These are phyloP conservation scores for Yamagishiella unicocca DNA, from an alignment of 139 green algal genomes.

Conservation along the genomic window DNA sequence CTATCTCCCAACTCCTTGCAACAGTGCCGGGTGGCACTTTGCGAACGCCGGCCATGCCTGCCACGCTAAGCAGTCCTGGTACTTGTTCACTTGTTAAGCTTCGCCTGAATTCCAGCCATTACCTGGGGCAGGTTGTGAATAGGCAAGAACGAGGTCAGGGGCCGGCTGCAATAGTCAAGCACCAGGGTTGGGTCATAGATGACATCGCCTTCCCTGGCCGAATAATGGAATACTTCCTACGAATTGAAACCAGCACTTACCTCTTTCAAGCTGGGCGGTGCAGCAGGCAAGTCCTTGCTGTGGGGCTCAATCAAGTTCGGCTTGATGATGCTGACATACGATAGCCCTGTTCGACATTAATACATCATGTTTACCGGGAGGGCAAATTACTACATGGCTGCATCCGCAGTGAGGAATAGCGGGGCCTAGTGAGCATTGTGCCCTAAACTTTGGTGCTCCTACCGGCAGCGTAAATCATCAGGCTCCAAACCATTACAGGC, in stretches of 20 bases:
- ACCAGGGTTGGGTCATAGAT: too few species aligned
- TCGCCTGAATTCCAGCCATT: conserved; percentile 51
- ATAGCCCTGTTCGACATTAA: neutral
- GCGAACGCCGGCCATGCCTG: too few species aligned
- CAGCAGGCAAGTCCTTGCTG: conserved; percentile 39
- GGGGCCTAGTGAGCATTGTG: too few species aligned
- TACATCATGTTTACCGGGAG: neutral
- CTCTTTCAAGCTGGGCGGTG: conserved; percentile 48
- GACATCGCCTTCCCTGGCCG: neutral
- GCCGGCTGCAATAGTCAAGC: too few species aligned
- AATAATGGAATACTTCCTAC: too few species aligned
- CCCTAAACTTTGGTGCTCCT: neutral
- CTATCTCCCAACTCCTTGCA: too few species aligned
- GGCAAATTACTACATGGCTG: neutral
- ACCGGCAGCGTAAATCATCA: conserved; percentile 53
- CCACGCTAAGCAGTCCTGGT: neutral
- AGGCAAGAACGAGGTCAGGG: too few species aligned
- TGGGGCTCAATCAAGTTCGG: conserved; percentile 22
- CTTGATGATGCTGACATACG: conserved; percentile 36
- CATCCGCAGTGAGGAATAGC: too few species aligned
- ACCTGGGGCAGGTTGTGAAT: too few species aligned
- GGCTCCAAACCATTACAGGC: conserved; percentile 52
- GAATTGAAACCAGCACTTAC: neutral
- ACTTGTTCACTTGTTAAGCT: conserved; percentile 41
- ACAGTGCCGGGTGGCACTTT: too few species aligned